Conservation (phyloP, 2,329 filamentous ascomycete genomes). For the Ophiosphaerella korrae region DNA sequence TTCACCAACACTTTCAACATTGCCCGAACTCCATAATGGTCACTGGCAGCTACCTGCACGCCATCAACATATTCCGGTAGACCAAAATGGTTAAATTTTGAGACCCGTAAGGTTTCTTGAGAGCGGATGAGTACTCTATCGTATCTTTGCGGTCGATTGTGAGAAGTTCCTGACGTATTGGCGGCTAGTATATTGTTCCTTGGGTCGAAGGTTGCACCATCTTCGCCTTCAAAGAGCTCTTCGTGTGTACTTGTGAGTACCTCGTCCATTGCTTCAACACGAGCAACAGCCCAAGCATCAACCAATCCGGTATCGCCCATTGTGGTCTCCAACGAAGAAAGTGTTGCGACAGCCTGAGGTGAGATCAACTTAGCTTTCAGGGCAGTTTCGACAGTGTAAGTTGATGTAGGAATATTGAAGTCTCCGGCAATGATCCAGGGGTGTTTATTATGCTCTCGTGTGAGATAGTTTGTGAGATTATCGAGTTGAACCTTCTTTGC, state of each 20-base stretch:
- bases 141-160: constrained; percentile 67
- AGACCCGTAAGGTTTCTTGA: constrained; percentile 47
- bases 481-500: constrained; percentile 63
- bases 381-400: constrained; percentile 60
- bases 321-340: constrained; percentile 55
- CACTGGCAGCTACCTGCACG: constrained; percentile 36
- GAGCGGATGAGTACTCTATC: constrained; percentile 65
- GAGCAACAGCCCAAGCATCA: constrained; percentile 59
- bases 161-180: constrained; percentile 60
- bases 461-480: constrained; percentile 56
- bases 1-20: constrained; percentile 38
- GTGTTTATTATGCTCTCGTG: constrained; percentile 47
- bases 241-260: constrained; percentile 28
- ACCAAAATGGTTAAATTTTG: constrained; percentile 65
- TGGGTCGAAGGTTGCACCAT: constrained; percentile 70
- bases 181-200: constrained; percentile 61
- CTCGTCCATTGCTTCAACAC: constrained; percentile 52
- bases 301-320: constrained; percentile 55
- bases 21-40: constrained; percentile 61
- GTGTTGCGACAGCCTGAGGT: constrained; percentile 49
- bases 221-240: constrained; percentile 61
- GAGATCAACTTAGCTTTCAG: constrained; percentile 61
- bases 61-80: constrained; percentile 39
- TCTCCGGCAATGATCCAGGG: constrained; percentile 67
- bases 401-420: constrained; percentile 68